phyloP scores from a whole-genome alignment of 1,284 basidiomycete genomes.

The Cryptococcus depauperatus region DNA sequence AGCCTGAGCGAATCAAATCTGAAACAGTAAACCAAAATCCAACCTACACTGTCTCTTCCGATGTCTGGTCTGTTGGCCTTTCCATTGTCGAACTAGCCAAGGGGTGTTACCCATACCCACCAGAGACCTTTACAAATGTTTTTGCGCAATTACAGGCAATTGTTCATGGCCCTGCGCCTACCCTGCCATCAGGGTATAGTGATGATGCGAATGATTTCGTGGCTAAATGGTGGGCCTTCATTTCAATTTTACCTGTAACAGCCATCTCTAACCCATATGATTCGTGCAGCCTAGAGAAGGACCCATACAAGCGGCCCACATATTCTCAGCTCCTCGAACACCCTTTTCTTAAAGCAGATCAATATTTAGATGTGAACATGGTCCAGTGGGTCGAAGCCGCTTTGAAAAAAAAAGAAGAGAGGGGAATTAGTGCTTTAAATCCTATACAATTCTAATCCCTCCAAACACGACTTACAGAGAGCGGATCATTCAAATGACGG shows the following conservation, averaged over 20 bases:
- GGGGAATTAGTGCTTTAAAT: slow-evolving; percentile 27
- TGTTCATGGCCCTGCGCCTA: slow-evolving; percentile 86
- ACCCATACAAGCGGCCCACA: slow-evolving; percentile 67
- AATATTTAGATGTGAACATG: slow-evolving; percentile 65
- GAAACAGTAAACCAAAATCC: slow-evolving; percentile 77
- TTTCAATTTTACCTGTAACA: too few relatives aligned
- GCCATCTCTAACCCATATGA: too few relatives aligned
- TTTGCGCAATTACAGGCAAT: slow-evolving; percentile 95
- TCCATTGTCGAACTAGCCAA: slow-evolving; percentile 88
- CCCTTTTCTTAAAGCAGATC: slow-evolving; percentile 57
- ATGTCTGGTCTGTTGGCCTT: slow-evolving; percentile 97
- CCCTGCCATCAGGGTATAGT: slow-evolving; percentile 56
- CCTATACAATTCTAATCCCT: slow-evolving; percentile 17
- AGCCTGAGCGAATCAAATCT: slow-evolving; percentile 93
- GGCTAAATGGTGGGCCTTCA: slow-evolving; percentile 46
- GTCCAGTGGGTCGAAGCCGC: slow-evolving; percentile 65
- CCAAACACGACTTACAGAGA: not conserved
- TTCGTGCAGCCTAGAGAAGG: slow-evolving; percentile 66
- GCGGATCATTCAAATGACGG: not conserved
- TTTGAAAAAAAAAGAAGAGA: slow-evolving; percentile 48
- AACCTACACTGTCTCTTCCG: slow-evolving; percentile 93
- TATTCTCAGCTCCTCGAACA: slow-evolving; percentile 78
- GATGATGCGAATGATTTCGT: slow-evolving; percentile 49
- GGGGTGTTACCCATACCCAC: slow-evolving; percentile 92
- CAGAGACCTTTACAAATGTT: slow-evolving; percentile 95